Evolutionary conservation across 148 eudicot genomes (phyloP), one percentile per base, ranked within the genome.

Genomic region (Rhododendron griersonianum): DNA sequence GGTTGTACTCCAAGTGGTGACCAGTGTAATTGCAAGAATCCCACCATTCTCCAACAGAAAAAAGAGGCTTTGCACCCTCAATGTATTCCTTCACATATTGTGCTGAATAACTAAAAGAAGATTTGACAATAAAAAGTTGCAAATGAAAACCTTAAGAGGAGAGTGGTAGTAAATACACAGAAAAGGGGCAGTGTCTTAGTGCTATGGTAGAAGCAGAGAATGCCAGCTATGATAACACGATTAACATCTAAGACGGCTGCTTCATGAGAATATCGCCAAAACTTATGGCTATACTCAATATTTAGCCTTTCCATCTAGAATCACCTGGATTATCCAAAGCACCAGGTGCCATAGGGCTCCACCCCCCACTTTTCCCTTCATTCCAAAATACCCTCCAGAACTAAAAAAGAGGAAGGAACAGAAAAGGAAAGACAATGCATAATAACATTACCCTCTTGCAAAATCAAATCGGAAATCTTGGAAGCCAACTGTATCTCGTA

Each of bases 401-500:
- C 10, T 15, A 1, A 81, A 41, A 33, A 37, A 25, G 11, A 59
- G 51, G 57, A 35, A 45, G 41, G 25, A 50, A 37, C 51, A 76
- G 63, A 14, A 86, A 11, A 48, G 67, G 65, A 18, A 45, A 77
- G 39, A 63, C 11, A 69, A 9, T 5, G 33, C 78, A 41, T 55
- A 45, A 84, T 63, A 50, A 84, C 30, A 59, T 63, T 93, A 96
- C 99, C 99, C 99, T 96, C 92, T 91, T 35, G 95, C 95, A 87
- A 95, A 96, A 90, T 96, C 99, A 90, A 94, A 95, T 35, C 99
- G 98, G 71, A 96, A 94, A 90, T 96, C 98, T 90, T 96, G 94
- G 90, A 96, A 96, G 84, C 99, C 99, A 87, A 95, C 94, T 87
- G 88, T 85, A 79, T 84, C 61, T 14, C 93, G 89, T 84, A 96